Base-by-base conservation (phyloP, 1,284 basidiomycete genomes). In the Ganoderma lucidum region DNA sequence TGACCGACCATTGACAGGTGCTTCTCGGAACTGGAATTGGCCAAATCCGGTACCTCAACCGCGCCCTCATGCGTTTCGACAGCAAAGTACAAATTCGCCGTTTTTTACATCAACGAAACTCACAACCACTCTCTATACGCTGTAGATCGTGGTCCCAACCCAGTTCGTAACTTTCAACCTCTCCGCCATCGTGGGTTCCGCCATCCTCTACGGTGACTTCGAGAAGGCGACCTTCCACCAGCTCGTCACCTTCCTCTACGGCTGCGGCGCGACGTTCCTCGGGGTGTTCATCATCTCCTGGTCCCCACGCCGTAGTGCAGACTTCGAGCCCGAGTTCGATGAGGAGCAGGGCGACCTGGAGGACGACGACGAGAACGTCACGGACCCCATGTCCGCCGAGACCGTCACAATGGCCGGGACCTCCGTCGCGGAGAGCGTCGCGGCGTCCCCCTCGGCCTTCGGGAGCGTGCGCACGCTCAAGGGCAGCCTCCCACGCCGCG, bases 171-270 rank as follows among this genome's bases (percentile, higher is more conserved):
- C 97, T 70, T 95, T 94, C 80, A 94, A 91, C 59, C 83, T 96
- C 28, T 93, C 92, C 53, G 96, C 96, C 4, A 97, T 99, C 73
- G 84, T 96, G 59, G 97, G 97, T 32, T 96, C 95, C 4, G 95
- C 96, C 0, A 93, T 99, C 28, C 87, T 99, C 3, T 99, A 97
- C 78, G 92, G 95, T 42, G 97, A 99, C 80, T 98, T 99, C 82
- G 87, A 90, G 71, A 88, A 87, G 69, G 90, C 93, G 15, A 86
- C 87, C 15, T 92, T 96, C 78, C 93, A 96, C 77, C 88, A 93
- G 75, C 87, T 96, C 72, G 85, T 97, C 67, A 94, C 92, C n/a
- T 96, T 96, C 80, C 74, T 94, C 37, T 95, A 95, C 78, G 93
- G 93, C 56, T 95, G 93, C 78, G 86, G 86, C 6, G 90, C 93